Evolutionary conservation across 2,329 filamentous ascomycete genomes (phyloP), one percentile per base, ranked within the genome.

Genomic region (Fusarium brevicatenulatum): DNA sequence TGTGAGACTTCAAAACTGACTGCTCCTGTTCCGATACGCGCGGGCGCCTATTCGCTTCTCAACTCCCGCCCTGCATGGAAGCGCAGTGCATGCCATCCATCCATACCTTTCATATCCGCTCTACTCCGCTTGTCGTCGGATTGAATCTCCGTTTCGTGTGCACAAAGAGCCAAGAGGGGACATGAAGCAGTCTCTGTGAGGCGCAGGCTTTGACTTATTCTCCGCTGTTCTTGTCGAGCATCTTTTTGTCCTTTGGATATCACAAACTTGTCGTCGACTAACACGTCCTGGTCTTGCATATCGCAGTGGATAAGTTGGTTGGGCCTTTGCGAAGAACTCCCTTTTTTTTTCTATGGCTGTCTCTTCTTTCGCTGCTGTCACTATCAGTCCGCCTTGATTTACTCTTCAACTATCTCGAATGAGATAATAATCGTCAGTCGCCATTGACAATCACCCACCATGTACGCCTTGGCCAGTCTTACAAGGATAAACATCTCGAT

Each of bases 401-500:
- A 18, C 30, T 65, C 37, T 52, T 43, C 52, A 54, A 30, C 59
- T 68, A 37, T 34, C 46, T 47, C 57, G 54, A 56, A 55, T 54
- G 58, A 55, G 42, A 55, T 57, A 56, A 25, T 34, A 18, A 39
- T 30, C 49, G 21, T 46, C 70, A 58, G 40, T 44, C 56, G 34
- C 49, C 58, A 21, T 63, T 61, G 71, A 64, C 61, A 70, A 72
- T 74, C 68, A 74, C 34, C 65, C 68, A 74, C 34, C 65, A 74
- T 74, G 72, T 74, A 55, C 72, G 55, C 61, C 65, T 72, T 66
- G 70, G 72, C 50, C 69, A 72, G 54, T 59, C 56, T 66, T 37
- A 55, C 47, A 62, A 70, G 52, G 58, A 69, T 70, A 74, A 65
- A 72, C 34, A 53, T 39, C 56, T 56, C 57, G 50, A 53, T 58